Conservation (phyloP, 441 rosid species). For the Croton setiger region DNA sequence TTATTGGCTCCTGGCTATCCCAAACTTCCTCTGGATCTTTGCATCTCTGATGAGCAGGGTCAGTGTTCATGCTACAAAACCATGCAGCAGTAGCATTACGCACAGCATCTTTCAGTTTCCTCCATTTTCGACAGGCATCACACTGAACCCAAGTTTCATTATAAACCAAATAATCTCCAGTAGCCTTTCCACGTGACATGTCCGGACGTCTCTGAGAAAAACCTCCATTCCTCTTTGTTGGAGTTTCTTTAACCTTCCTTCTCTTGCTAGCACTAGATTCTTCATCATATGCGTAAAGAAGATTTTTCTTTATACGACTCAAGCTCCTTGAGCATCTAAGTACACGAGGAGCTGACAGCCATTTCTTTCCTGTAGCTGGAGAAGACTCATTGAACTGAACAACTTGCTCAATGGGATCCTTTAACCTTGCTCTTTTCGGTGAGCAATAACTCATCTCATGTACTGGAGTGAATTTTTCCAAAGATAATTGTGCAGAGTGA, state of each 20-base stretch:
- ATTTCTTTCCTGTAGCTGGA: constrained; percentile 24
- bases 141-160: constrained; percentile 91
- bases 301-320: constrained; percentile 56
- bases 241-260: constrained; percentile 31
- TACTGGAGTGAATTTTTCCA: constrained; percentile 29
- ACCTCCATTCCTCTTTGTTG: constrained; percentile 36
- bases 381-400: constrained; percentile 31
- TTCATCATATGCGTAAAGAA: constrained; percentile 43
- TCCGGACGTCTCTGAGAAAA: constrained; percentile 23
- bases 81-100: constrained; percentile 60
- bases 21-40: constrained; percentile 71
- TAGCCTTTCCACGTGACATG: constrained; percentile 27
- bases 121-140: constrained; percentile 91
- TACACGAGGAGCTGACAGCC: constrained; percentile 23
- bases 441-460: constrained; percentile 34
- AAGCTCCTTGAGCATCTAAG: constrained; percentile 52
- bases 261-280: constrained; percentile 31
- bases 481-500: constrained; percentile 38
- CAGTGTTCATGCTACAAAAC: constrained; percentile 93
- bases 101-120: constrained; percentile 51
- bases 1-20: constrained; percentile 56
- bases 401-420: constrained; percentile 37
- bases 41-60: constrained; percentile 65
- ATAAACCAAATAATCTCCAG: constrained; percentile 29
- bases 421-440: constrained; percentile 52